Evolutionary conservation across 495 filamentous ascomycete species (phyloP).

Genomic region (Xylaria curta): DNA sequence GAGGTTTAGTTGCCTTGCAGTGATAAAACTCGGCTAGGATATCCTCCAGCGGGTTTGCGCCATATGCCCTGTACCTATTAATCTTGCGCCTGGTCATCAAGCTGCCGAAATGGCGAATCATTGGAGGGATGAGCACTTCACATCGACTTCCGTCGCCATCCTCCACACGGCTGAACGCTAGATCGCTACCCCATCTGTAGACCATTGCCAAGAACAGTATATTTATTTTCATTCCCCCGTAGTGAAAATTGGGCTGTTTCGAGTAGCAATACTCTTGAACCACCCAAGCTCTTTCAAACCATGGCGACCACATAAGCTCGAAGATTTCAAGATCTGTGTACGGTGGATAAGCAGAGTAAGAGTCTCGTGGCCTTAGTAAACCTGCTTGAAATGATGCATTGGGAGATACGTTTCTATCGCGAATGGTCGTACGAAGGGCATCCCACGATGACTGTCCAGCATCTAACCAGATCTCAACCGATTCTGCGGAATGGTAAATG

Average conservation of each 20-base stretch:
- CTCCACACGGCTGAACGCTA: background rate
- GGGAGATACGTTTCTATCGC: background rate
- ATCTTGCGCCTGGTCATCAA: background rate
- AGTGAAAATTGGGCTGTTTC: background rate
- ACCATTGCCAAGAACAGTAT: background rate
- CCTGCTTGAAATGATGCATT: background rate
- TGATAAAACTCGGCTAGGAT: background rate
- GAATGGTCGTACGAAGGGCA: background rate
- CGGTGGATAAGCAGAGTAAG: background rate
- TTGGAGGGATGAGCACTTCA: background rate
- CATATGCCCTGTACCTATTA: background rate
- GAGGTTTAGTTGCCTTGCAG: conserved; percentile 1
- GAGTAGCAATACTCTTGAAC: conserved; percentile 2
- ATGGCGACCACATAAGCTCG: conserved; percentile 6
- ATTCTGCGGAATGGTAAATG: background rate
- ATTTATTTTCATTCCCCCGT: background rate
- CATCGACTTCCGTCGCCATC: background rate
- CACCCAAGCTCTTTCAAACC: conserved; percentile 4
- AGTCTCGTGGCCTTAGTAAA: background rate
- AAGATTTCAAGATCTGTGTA: background rate
- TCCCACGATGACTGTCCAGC: background rate
- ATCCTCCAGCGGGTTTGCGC: background rate
- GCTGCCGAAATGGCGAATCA: background rate
- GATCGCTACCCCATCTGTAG: background rate
- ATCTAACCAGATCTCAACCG: background rate